Base-by-base conservation (phyloP, 495 filamentous ascomycete species). In the Aspergillus bridgeri region DNA sequence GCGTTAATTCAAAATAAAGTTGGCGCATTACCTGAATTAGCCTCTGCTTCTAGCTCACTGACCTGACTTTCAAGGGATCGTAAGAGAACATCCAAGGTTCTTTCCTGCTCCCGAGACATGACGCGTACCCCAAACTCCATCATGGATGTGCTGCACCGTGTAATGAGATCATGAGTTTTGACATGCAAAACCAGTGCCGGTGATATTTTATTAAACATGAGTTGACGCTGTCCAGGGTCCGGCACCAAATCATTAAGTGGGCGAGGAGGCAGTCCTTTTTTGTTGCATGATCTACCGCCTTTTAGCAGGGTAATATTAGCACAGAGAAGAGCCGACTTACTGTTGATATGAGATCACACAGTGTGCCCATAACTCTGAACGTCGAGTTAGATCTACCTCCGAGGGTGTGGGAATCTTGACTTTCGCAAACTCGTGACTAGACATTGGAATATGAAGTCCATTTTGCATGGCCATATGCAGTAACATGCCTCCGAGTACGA, bases 401-500 rank as follows among this genome's bases (percentile, higher is more conserved):
- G 66, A 75, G 0, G 67, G 67, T 3, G 65, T 61, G 0, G 74
- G 65, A 8, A 74, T 68, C 33, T 70, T 72, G 1, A 63, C 60
- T 42, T 67, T 64, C 22, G 69, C 68, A 43, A 81, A 81, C 33
- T 81, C 79, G 52, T 81, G 77, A 47, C 74, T 77, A 11, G 73
- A 71, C 62, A 79, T 72, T 0, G 75, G 75, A 15, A 77, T 74
- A 56, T 82, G 78, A 3, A 82, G 57, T 2, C 78, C 79, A 50
- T 80, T 75, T 58, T 77, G 75, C 76, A 80, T 80, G 22, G 77
- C 76, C 27, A 77, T 64, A 45, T 79, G 78, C 6, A 80, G 55
- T 6, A 79, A 57, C 46, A 74, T 64, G 0, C 77, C 78, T 18
- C 66, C 69, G 20, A 82, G 24, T 0, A 75, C 64, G 23, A 78